Evolutionary conservation across 805 yeast genomes (phyloP).

Genomic region (Teunomyces aglyptinius): DNA sequence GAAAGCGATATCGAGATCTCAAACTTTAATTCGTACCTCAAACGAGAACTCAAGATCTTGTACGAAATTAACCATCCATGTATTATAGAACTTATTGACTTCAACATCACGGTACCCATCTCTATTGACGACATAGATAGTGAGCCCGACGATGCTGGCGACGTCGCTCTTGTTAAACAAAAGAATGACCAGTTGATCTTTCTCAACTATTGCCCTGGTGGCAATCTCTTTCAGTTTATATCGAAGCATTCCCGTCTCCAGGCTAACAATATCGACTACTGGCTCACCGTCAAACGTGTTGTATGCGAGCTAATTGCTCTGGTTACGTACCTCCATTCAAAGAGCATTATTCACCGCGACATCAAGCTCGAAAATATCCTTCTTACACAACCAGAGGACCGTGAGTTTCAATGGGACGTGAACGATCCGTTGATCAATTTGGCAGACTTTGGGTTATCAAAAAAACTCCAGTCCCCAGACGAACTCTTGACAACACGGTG

Average conservation of each 20-base stretch:
- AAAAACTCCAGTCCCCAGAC: slow-evolving; percentile 56
- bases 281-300: slow-evolving; percentile 55
- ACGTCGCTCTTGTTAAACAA: slow-evolving; percentile 11
- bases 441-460: slow-evolving; percentile 89
- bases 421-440: slow-evolving; percentile 49
- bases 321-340: slow-evolving; percentile 65
- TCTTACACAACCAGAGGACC: slow-evolving; percentile 34
- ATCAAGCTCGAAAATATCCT: slow-evolving; percentile 84
- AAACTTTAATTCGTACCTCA: slow-evolving; percentile 37
- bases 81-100: slow-evolving; percentile 60
- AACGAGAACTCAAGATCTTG: slow-evolving; percentile 70
- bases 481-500: slow-evolving; percentile 82
- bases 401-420: slow-evolving; percentile 11
- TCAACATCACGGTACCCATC: slow-evolving; percentile 32
- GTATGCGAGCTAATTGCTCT: slow-evolving; percentile 72
- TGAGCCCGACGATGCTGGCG: slow-evolving; percentile 13
- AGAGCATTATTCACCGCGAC: slow-evolving; percentile 82
- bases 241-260: slow-evolving; percentile 33
- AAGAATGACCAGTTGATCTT: slow-evolving; percentile 48
- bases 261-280: slow-evolving; percentile 32
- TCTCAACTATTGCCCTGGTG: slow-evolving; percentile 78
- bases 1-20: slow-evolving; percentile 28
- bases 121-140: slow-evolving; percentile 24
- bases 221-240: slow-evolving; percentile 71
- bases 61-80: slow-evolving; percentile 61